Conservation (phyloP, 2,329 filamentous ascomycete species). For the Pseudocercospora macadamiae region DNA sequence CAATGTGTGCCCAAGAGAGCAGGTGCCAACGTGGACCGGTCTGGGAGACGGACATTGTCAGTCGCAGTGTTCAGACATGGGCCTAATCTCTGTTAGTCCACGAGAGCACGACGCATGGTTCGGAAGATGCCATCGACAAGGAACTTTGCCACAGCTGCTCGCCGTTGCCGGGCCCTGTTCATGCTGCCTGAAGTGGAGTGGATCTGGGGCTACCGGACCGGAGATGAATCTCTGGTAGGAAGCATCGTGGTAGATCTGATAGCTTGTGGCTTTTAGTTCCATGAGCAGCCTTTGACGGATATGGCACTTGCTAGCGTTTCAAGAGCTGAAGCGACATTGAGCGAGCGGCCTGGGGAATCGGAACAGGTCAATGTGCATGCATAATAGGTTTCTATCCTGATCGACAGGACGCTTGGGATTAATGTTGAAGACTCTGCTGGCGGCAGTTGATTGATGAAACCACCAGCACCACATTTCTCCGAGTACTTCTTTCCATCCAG, state of each 20-base stretch:
- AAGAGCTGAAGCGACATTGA: constrained; percentile 5
- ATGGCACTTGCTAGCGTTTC: not conserved
- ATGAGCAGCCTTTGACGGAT: not conserved
- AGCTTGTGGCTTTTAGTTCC: constrained; percentile 1
- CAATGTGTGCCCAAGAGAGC: not conserved
- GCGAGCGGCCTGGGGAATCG: not conserved
- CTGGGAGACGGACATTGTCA: not conserved
- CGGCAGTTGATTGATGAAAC: not conserved
- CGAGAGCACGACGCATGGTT: not conserved
- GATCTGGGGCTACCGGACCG: not conserved
- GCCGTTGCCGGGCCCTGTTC: not conserved
- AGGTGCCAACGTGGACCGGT: not conserved
- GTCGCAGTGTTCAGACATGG: not conserved
- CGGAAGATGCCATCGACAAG: not conserved
- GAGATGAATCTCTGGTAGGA: not conserved
- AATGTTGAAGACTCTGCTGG: not conserved
- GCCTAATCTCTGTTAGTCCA: not conserved
- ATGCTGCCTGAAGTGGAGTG: not conserved
- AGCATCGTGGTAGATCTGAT: not conserved
- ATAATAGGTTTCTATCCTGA: not conserved
- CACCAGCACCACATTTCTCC: not conserved
- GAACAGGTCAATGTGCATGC: too few species aligned
- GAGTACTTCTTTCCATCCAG: not conserved
- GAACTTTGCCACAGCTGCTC: not conserved
- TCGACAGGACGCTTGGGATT: not conserved